Conservation (phyloP, 2,329 filamentous ascomycete species). For the Aspergillus alliaceus region DNA sequence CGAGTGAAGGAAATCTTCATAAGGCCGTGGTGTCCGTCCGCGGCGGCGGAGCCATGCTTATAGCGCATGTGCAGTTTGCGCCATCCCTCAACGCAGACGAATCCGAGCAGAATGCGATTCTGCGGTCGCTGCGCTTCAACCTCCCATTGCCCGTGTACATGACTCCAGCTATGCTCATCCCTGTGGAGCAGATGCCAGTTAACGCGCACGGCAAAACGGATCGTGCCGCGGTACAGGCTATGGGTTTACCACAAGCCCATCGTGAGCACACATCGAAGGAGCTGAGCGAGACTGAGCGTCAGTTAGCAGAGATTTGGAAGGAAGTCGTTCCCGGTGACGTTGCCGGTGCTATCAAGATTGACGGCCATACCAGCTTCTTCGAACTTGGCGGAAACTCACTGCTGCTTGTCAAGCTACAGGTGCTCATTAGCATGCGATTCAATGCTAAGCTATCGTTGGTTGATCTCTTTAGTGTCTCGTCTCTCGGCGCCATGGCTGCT, state of each 20-base stretch:
- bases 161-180: background rate
- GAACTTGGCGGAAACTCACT: conserved; percentile 30
- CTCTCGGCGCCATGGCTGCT: conserved; percentile 43
- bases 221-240: background rate
- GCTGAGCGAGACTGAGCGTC: background rate
- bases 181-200: background rate
- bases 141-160: background rate
- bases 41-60: background rate
- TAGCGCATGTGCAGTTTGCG: background rate
- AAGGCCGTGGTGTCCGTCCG: background rate
- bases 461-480: conserved; percentile 40
- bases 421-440: conserved; percentile 35
- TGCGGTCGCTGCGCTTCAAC: background rate
- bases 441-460: conserved; percentile 29
- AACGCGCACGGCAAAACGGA: background rate
- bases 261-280: no score
- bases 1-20: background rate
- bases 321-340: background rate
- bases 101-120: background rate
- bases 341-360: background rate
- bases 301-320: background rate
- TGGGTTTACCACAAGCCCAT: no score
- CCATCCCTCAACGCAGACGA: background rate
- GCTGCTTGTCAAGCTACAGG: conserved; percentile 34
- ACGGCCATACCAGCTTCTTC: conserved; percentile 20